Evolutionary conservation across 306 rosid genomes (phyloP).

Genomic region (Quercus mongolica): DNA sequence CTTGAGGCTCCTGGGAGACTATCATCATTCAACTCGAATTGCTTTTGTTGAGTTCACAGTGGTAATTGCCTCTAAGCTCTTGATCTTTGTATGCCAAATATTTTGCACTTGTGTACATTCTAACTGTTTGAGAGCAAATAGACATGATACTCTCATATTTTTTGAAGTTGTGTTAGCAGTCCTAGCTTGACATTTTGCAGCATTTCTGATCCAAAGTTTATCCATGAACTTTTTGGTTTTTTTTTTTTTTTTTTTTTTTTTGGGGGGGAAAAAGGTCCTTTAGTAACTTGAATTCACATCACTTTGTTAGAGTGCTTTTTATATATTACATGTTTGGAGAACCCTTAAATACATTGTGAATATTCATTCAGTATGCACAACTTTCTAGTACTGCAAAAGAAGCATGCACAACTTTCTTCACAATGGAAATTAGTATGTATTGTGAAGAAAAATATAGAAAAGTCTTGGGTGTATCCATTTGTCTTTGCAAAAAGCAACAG

Average conservation of each 20-base stretch:
- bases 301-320: not conserved
- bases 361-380: not conserved
- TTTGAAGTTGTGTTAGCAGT: not conserved
- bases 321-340: not conserved
- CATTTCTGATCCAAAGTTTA: not conserved
- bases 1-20: slow-evolving; percentile 94
- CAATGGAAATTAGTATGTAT: not conserved
- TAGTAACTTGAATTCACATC: not conserved
- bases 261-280: not conserved
- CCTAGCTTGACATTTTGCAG: not conserved
- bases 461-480: not conserved
- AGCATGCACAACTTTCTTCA: not conserved
- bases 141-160: not conserved
- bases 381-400: not conserved
- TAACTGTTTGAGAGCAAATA: not conserved
- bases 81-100: slow-evolving; percentile 3
- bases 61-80: slow-evolving; percentile 42
- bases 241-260: not conserved
- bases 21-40: slow-evolving; percentile 95
- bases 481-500: not conserved
- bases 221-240: not conserved
- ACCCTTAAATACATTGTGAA: not conserved
- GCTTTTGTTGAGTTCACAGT: slow-evolving; percentile 85
- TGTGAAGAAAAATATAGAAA: not conserved
- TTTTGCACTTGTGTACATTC: slow-evolving; percentile 5